phyloP scores from a whole-genome alignment of 768 basidiomycete species.

The Podaxis sp. region DNA sequence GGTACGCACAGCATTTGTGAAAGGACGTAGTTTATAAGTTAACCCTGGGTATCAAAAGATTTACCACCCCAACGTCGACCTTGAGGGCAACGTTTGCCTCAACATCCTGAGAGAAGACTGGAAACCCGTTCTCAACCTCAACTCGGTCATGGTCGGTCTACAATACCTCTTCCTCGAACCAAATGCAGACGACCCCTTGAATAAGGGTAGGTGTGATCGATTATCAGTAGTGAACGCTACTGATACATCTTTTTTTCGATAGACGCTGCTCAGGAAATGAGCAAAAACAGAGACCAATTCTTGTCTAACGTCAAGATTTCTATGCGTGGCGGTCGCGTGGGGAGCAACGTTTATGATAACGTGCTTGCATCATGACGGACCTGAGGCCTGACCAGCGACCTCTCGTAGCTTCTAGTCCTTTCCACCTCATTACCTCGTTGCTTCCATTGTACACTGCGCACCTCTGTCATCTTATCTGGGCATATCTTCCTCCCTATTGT shows the following conservation, averaged over 20 bases:
- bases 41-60: constrained; percentile 52
- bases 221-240: not conserved
- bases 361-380: constrained; percentile 51
- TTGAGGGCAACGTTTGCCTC: constrained; percentile 97
- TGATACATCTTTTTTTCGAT: constrained; percentile 19
- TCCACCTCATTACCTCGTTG: constrained; percentile 20
- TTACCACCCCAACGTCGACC: constrained; percentile 98
- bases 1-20: constrained; percentile 42
- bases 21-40: constrained; percentile 5
- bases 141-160: constrained; percentile 96
- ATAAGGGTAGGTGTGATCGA: constrained; percentile 71
- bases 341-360: constrained; percentile 76
- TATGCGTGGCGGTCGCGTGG: constrained; percentile 80
- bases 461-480: constrained; percentile 29
- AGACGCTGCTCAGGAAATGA: constrained; percentile 97
- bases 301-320: constrained; percentile 80
- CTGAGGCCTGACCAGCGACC: constrained; percentile 5
- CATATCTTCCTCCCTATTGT: constrained; percentile 28
- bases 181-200: constrained; percentile 96
- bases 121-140: constrained; percentile 98
- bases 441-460: constrained; percentile 21
- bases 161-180: constrained; percentile 99
- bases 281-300: constrained; percentile 84
- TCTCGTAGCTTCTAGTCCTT: constrained; percentile 19
- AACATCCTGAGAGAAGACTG: constrained; percentile 99